Evolutionary conservation across 345 rosid genomes (phyloP), one percentile per base, ranked within the genome.

Genomic region (Acer campestre): DNA sequence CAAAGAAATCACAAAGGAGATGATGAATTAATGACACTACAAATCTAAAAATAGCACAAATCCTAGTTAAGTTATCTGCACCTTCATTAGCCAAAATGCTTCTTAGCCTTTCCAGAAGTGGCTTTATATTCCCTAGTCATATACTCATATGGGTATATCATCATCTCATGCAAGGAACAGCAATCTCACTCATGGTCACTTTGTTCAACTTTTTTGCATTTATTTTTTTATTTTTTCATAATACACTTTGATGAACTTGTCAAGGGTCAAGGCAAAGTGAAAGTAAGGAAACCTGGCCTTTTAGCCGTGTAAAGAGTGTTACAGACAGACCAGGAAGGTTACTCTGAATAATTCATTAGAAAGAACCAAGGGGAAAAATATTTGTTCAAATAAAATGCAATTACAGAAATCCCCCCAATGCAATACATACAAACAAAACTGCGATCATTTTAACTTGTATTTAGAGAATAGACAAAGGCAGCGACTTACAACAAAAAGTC

Each of bases 401-500:
- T 58, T 6, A 8, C 4, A 72, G 31, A 72, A 4, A 59, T 1
- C 4, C 18, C 38, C 7, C 2, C 44, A 48, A 48, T 31, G 35
- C 35, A 31, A 31, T 2, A 31, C 35, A 31, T 31, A 3, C 64
- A 46, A 74, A 29, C 56, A 10, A 44, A 51, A 53, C 29, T 3
- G 29, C 31, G 23, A 66, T 10, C 13, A 51, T 38, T 73, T 67
- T 46, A 35, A 20, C 27, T 62, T 73, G 29, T 46, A 66, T 16
- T 22, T n/a, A 7, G 16, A 75, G 53, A 75, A 75, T 12, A 6
- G 35, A 66, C 67, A 51, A 61, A 68, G 73, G 62, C 44, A 69
- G 77, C 61, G 79, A 85, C 92, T 91, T 85, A 96, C 99, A 78
- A 90, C 98, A 27, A 94, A 80, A 75, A 92, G 76, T 76, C 99